Conservation (phyloP, 106 monocot genomes). For the Vanilla planifolia region DNA sequence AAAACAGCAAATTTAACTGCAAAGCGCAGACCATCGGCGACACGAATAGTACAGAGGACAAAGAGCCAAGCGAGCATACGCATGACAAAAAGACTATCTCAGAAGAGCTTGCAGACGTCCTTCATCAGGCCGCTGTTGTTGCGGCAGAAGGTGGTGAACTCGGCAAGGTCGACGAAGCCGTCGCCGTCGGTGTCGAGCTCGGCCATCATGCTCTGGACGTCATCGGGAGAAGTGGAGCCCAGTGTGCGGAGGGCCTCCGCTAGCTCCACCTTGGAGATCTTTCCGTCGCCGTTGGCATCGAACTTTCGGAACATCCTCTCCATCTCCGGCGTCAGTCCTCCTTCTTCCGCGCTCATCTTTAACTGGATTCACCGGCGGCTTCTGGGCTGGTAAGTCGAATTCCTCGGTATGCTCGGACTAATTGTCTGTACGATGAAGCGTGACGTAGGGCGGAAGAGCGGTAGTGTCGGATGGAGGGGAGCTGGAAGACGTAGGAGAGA, state of each 20-base stretch:
- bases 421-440: too few species aligned
- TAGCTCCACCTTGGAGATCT: constrained; percentile 13
- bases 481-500: too few species aligned
- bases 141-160: constrained; percentile 37
- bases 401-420: too few species aligned
- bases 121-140: constrained; percentile 51
- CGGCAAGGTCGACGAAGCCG: constrained; percentile 39
- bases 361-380: too few species aligned
- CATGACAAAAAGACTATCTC: too few species aligned
- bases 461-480: too few species aligned
- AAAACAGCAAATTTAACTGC: too few species aligned
- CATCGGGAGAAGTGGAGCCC: neutral
- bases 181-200: constrained; percentile 57
- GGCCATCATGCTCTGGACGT: constrained; percentile 12
- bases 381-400: too few species aligned
- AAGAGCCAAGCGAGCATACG: too few species aligned
- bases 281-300: constrained; percentile 13
- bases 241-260: constrained; percentile 10
- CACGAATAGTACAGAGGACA: too few species aligned
- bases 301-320: constrained; percentile 15
- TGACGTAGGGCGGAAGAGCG: too few species aligned
- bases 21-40: too few species aligned
- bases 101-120: constrained; percentile 49
- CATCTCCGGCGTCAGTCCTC: constrained; percentile 8
- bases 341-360: neutral